Evolutionary conservation across 495 filamentous ascomycete genomes (phyloP).

Genomic region (Rostrohypoxylon terebratum): DNA sequence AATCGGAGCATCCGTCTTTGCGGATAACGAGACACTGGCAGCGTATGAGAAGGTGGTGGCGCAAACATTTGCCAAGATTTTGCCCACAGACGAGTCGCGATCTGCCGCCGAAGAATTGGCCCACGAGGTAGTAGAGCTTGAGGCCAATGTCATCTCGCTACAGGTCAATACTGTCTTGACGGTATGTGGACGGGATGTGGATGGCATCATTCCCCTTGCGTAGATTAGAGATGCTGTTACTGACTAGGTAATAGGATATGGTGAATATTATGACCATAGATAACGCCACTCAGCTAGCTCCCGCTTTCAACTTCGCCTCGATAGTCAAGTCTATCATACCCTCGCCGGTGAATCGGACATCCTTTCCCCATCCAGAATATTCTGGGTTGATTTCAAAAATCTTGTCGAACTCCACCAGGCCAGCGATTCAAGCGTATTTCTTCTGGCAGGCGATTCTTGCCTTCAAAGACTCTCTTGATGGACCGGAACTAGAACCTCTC

Average conservation of each 20-base stretch:
- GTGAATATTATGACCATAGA: not conserved
- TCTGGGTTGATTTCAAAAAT: constrained; percentile 16
- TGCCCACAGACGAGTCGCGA: constrained; percentile 23
- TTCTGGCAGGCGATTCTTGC: constrained; percentile 20
- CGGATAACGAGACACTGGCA: not conserved
- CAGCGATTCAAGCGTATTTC: constrained; percentile 21
- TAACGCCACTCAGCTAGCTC: constrained; percentile 18
- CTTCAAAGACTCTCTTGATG: constrained; percentile 59
- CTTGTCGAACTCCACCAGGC: constrained; percentile 15
- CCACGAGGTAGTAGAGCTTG: constrained; percentile 16
- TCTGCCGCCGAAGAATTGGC: constrained; percentile 7
- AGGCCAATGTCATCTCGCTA: constrained; percentile 3
- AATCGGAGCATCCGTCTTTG: not conserved
- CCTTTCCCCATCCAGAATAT: constrained; percentile 11
- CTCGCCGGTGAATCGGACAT: constrained; percentile 21
- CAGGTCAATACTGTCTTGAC: not conserved
- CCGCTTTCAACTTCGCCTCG: constrained; percentile 27
- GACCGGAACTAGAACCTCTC: constrained; percentile 67
- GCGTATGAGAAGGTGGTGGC: constrained; percentile 11
- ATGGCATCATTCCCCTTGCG: not conserved
- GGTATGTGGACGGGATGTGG: constrained; percentile 2
- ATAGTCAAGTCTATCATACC: constrained; percentile 10
- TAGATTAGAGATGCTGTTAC: not conserved
- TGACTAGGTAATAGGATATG: constrained; percentile 9
- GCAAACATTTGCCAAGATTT: not conserved